Conservation (phyloP, 805 yeast species). For the Suhomyces sp. region DNA sequence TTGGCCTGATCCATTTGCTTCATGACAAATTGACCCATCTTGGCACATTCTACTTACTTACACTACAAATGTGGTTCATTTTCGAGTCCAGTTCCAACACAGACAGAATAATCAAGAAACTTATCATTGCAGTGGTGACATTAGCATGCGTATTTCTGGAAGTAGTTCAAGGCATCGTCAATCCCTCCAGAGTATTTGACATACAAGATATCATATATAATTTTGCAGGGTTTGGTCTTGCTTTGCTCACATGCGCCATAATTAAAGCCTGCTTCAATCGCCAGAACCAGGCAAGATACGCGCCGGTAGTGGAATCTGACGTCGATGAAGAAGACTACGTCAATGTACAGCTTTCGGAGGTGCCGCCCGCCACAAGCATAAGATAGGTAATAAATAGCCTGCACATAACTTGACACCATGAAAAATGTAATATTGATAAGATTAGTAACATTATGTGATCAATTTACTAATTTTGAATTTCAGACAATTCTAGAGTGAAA, state of each 20-base stretch:
- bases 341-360: constrained; percentile 18
- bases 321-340: constrained; percentile 19
- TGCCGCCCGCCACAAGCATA: not conserved
- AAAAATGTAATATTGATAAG: not conserved
- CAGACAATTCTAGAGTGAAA: not conserved
- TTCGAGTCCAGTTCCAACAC: constrained; percentile 30
- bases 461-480: not conserved
- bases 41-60: constrained; percentile 43
- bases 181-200: constrained; percentile 50
- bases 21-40: constrained; percentile 56
- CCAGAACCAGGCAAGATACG: not conserved
- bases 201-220: constrained; percentile 42
- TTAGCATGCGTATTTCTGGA: constrained; percentile 52
- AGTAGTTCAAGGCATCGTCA: constrained; percentile 44
- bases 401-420: not conserved
- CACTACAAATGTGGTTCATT: constrained; percentile 47
- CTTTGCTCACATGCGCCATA: constrained; percentile 5
- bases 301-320: not conserved
- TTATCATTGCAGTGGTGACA: constrained; percentile 22
- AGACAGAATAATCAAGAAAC: constrained; percentile 14
- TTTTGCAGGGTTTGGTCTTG: constrained; percentile 27
- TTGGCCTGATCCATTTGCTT: constrained; percentile 44
- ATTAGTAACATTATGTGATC: not conserved
- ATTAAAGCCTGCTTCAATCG: not conserved
- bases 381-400: not conserved